A percentile compares a stretch with the other conserved stretches of the same genome.
Evolutionary conservation across 73 alveolate species (phyloP).

Genomic region (Blepharisma stoltei): DNA sequence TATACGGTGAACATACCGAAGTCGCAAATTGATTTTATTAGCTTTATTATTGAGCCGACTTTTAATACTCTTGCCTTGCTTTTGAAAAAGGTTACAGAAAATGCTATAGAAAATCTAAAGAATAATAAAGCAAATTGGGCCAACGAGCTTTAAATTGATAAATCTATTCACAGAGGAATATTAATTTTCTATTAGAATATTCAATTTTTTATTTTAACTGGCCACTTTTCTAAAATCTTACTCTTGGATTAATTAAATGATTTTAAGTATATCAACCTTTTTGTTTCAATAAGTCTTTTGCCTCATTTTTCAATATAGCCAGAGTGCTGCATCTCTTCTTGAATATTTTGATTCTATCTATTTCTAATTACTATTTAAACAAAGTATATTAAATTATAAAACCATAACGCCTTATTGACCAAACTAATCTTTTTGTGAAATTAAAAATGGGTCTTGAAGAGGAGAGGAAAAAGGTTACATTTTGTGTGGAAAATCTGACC

Average conservation of each 20-base stretch:
- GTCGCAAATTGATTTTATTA: constrained; percentile 89
- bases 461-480: not conserved
- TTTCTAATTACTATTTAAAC: too few relatives aligned
- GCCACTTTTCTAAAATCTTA: not conserved
- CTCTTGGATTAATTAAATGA: not conserved
- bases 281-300: too few relatives aligned
- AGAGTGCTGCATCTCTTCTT: too few relatives aligned
- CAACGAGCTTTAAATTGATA: not conserved
- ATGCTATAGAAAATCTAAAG: not conserved
- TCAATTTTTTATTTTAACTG: not conserved
- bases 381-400: too few relatives aligned
- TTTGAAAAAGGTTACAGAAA: not conserved
- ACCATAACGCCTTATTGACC: too few relatives aligned
- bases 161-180: not conserved
- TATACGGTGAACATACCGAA: constrained; percentile 81
- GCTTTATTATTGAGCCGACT: constrained; percentile 69
- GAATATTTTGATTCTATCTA: too few relatives aligned
- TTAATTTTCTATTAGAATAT: not conserved
- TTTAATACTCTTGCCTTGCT: constrained; percentile 31
- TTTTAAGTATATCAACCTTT: not conserved
- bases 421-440: too few relatives aligned
- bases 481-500: not conserved
- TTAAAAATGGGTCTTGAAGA: not conserved
- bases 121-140: constrained; percentile 23
- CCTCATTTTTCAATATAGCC: too few relatives aligned